Evolutionary conservation across 192 early-diverging fungal genomes (phyloP), one percentile per base, ranked within the genome.

Genomic region (Bifiguratus adelaidae): DNA sequence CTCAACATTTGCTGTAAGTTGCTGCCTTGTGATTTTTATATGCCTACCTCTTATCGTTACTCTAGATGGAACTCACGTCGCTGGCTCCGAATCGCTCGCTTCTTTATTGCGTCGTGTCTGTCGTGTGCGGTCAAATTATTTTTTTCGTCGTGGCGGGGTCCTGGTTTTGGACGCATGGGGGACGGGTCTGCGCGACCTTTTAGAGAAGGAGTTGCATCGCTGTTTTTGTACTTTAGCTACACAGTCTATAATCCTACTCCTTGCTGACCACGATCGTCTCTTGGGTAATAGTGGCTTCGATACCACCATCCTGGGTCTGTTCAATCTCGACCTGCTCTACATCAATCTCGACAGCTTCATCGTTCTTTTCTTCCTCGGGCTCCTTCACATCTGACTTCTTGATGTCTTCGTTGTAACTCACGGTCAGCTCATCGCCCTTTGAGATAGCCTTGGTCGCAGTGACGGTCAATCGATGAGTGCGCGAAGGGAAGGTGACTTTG

Each of bases 351-450:
- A n/a, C n/a, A n/a, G n/a, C n/a, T n/a, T n/a, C n/a, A n/a, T n/a
- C n/a, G n/a, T n/a, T n/a, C n/a, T n/a, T n/a, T n/a, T n/a, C n/a
- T n/a, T n/a, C n/a, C n/a, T n/a, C n/a, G n/a, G n/a, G n/a, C n/a
- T n/a, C n/a, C n/a, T n/a, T n/a, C n/a, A n/a, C n/a, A n/a, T n/a
- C n/a, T n/a, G n/a, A n/a, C n/a, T n/a, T n/a, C n/a, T n/a, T n/a
- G n/a, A n/a, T n/a, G n/a, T n/a, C n/a, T n/a, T n/a, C n/a, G n/a
- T n/a, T 74, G 46, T 76, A 89, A 19, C 70, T 65, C 20, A 81
- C 55, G 27, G 61, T 68, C 26, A 91, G 61, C 56, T 86, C 85
- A 3, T 89, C 85, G 24, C 76, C 85, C 28, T 56, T 66, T 21
- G 73, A 75, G 44, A 88, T 60, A 27, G 68, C 71, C 48, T 51